A percentile compares a stretch with the other conserved stretches of the same genome.
phyloP scores from a whole-genome alignment of 805 yeast genomes.

The Vanderwaltozyma tropicalis region DNA sequence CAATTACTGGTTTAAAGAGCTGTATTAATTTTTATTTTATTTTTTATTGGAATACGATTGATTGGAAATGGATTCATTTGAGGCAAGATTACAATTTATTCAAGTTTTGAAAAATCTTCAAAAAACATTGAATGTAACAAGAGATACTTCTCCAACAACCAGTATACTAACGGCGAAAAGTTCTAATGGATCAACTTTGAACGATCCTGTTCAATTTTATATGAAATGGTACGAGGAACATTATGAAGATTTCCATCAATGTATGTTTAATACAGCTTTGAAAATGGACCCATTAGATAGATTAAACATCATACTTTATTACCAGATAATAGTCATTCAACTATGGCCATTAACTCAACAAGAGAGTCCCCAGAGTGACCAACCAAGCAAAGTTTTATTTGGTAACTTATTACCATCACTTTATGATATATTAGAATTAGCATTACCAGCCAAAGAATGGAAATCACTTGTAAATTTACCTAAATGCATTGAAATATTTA shows the following conservation, averaged over 20 bases:
- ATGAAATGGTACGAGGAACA: conserved; percentile 20
- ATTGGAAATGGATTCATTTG: conserved; percentile 71
- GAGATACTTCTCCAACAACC: conserved; percentile 4
- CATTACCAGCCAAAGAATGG: conserved; percentile 15
- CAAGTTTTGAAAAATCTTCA: conserved; percentile 54
- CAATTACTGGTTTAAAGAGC: no score
- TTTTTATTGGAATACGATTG: no score
- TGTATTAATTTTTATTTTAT: no score
- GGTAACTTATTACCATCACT: conserved; percentile 19
- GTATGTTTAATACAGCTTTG: conserved; percentile 22
- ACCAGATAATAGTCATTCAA: conserved; percentile 2
- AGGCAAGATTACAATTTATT: conserved; percentile 66
- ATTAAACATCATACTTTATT: conserved; percentile 14
- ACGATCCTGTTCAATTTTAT: conserved; percentile 25
- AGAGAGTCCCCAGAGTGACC: conserved; percentile 1
- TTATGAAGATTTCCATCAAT: conserved; percentile 28
- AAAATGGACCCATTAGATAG: conserved; percentile 26
- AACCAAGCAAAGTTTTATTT: conserved; percentile 15
- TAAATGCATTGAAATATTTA: conserved; percentile 12
- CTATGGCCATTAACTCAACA: not conserved
- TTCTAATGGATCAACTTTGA: not conserved
- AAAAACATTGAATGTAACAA: conserved; percentile 31
- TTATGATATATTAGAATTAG: conserved; percentile 14
- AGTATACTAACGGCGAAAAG: no score
- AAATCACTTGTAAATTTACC: conserved; percentile 12